These are phyloP conservation scores for Phaeotremella fagi DNA, from an alignment of 768 basidiomycete genomes.

Conservation along the genomic window DNA sequence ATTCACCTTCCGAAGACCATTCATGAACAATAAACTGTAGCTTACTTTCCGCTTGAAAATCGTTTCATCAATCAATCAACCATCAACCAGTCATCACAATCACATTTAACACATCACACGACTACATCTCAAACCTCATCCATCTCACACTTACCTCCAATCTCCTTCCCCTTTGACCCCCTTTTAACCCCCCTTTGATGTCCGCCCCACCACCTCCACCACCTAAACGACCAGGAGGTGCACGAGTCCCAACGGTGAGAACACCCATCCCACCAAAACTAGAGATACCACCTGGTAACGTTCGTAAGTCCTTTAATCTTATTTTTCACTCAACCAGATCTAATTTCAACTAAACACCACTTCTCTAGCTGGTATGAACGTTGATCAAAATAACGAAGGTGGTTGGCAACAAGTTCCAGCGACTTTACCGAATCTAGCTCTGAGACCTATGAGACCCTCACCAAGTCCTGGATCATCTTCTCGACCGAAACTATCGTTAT, in stretches of 20 bases:
- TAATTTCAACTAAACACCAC: neutral
- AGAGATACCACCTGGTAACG: slow-evolving; percentile 46
- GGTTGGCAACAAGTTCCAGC: slow-evolving; percentile 35
- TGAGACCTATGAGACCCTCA: slow-evolving; percentile 19
- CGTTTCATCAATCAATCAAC: too few species aligned
- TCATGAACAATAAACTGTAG: too few species aligned
- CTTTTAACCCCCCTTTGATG: too few species aligned
- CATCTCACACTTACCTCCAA: too few species aligned
- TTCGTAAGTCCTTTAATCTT: slow-evolving; percentile 35
- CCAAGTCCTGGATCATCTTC: slow-evolving; percentile 15
- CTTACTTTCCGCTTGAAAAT: too few species aligned
- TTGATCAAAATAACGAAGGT: slow-evolving; percentile 38
- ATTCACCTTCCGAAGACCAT: too few species aligned
- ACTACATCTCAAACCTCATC: too few species aligned
- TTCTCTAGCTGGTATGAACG: slow-evolving; percentile 38
- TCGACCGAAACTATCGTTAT: slow-evolving; percentile 39
- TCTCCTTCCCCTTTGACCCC: neutral
- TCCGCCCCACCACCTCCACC: too few species aligned
- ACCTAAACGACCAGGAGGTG: slow-evolving; percentile 29
- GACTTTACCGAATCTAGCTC: slow-evolving; percentile 19
- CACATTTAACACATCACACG: too few species aligned
- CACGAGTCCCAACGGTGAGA: slow-evolving; percentile 16
- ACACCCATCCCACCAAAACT: slow-evolving; percentile 21
- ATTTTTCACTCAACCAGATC: neutral
- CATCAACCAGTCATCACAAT: too few species aligned